Conservation (phyloP, 345 rosid genomes). For the Bretschneidera sinensis region DNA sequence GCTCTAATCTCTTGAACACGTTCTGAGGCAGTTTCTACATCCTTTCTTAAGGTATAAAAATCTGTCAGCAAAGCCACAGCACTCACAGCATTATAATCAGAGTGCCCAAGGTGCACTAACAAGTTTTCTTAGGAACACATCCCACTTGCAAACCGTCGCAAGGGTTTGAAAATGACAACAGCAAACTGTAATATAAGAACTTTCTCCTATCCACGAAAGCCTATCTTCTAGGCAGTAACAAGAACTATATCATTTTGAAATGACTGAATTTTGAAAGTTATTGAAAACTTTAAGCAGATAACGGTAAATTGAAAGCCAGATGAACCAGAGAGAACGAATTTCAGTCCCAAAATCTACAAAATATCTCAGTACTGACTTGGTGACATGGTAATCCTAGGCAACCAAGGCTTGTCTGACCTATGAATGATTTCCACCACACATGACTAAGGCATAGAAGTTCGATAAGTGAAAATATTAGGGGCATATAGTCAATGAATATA, state of each 20-base stretch:
- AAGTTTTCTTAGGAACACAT: not conserved
- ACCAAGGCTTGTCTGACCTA: slow-evolving; percentile 1
- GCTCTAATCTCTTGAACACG: slow-evolving; percentile 68
- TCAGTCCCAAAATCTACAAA: not conserved
- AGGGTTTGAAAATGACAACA: not conserved
- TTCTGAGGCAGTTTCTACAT: slow-evolving; percentile 60
- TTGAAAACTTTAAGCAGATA: not conserved
- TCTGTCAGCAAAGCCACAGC: slow-evolving; percentile 38
- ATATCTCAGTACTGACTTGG: not conserved
- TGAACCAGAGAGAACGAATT: not conserved
- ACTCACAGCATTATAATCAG: not conserved
- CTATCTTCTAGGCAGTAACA: not conserved
- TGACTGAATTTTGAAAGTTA: not conserved
- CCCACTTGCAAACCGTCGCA: not conserved
- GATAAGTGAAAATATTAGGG: too few relatives aligned
- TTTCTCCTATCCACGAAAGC: not conserved
- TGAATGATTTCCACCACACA: not conserved
- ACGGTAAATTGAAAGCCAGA: not conserved
- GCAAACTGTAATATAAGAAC: not conserved
- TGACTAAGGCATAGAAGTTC: not conserved
- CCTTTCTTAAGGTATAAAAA: slow-evolving; percentile 75
- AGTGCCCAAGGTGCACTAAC: not conserved
- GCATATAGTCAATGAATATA: too few relatives aligned
- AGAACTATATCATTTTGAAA: not conserved
- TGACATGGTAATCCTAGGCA: not conserved